These are phyloP conservation scores for Ambrosiella beaveri DNA, from an alignment of 2,329 filamentous ascomycete species.

Conservation along the genomic window DNA sequence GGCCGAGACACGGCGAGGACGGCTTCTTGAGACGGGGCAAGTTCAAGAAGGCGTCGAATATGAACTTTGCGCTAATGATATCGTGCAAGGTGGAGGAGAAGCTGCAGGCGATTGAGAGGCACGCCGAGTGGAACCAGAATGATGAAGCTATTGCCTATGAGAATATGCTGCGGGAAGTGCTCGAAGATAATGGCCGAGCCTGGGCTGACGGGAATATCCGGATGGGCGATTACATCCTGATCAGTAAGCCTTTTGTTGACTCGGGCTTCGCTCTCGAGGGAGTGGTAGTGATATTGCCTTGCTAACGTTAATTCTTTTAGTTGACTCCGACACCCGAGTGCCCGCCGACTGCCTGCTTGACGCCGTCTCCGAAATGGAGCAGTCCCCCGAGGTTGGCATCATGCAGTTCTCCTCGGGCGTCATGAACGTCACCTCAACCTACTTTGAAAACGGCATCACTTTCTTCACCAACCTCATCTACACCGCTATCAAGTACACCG, in stretches of 20 bases:
- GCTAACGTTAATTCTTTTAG: background rate
- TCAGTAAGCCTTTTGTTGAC: constrained; percentile 8
- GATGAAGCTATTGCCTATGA: constrained; percentile 53
- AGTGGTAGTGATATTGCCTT: background rate
- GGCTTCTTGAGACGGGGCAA: constrained; percentile 47
- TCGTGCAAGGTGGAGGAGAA: constrained; percentile 56
- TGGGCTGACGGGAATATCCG: constrained; percentile 78
- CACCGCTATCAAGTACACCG: constrained; percentile 59
- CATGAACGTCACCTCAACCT: constrained; percentile 61
- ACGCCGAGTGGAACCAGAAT: constrained; percentile 46
- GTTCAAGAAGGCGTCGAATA: constrained; percentile 54
- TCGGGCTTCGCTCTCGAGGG: background rate
- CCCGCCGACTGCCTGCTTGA: constrained; percentile 62
- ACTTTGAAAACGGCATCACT: constrained; percentile 53
- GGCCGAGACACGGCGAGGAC: constrained; percentile 45
- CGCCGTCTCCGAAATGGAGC: constrained; percentile 67
- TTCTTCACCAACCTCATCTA: constrained; percentile 63
- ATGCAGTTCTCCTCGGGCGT: constrained; percentile 63
- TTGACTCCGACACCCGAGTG: constrained; percentile 66
- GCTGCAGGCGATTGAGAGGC: constrained; percentile 38
- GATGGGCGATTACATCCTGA: constrained; percentile 64
- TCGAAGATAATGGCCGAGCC: constrained; percentile 50
- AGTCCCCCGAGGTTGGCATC: constrained; percentile 60
- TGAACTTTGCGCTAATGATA: constrained; percentile 53
- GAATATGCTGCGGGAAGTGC: constrained; percentile 43